Evolutionary conservation across 129 eudicot species (phyloP), one percentile per base, ranked within the genome.

Genomic region (Tanacetum coccineum): DNA sequence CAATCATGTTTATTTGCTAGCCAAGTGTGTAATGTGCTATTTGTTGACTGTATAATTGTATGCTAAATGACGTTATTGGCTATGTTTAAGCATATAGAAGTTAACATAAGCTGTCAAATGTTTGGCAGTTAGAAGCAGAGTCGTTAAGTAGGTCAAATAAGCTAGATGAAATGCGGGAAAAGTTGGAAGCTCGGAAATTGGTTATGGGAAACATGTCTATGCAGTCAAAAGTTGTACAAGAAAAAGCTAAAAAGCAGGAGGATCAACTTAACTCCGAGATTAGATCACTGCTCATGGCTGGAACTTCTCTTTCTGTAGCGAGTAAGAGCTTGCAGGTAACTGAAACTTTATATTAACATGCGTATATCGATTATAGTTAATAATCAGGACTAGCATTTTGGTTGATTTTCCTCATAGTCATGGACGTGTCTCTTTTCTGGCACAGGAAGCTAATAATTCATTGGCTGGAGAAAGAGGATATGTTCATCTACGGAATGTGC

Each of bases 221-320:
- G 96, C 81, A 78, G 46, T 80, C 93, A 8, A 91, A 91, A 77
- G 96, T 87, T 62, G 82, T 83, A 44, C 78, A 85, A 81, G 97
- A 87, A 74, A 86, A 85, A 69, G 76, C 79, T 25, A 85, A 86
- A 72, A 91, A 79, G 74, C 91, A 87, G 57, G 94, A 85, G 77
- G 96, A 91, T 55, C 87, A 81, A 62, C 88, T 91, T 50, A 76
- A 82, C 74, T 50, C 74, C 66, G 87, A 87, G 70, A 91, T 91
- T 64, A 87, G 85, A 84, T 85, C 94, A 17, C 76, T 91, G 52
- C 78, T 85, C 50, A 30, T 30, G 36, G 36, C 36, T 30, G 36
- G 36, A 30, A 30, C 36, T 30, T 28, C 6, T 28, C 32, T 26
- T 28, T 28, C 32, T 28, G 32, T 28, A 28, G 32, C 32, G 32